Evolutionary conservation across 2,329 filamentous ascomycete species (phyloP), one percentile per base, ranked within the genome.

Genomic region (Mollisia scopiformis): DNA sequence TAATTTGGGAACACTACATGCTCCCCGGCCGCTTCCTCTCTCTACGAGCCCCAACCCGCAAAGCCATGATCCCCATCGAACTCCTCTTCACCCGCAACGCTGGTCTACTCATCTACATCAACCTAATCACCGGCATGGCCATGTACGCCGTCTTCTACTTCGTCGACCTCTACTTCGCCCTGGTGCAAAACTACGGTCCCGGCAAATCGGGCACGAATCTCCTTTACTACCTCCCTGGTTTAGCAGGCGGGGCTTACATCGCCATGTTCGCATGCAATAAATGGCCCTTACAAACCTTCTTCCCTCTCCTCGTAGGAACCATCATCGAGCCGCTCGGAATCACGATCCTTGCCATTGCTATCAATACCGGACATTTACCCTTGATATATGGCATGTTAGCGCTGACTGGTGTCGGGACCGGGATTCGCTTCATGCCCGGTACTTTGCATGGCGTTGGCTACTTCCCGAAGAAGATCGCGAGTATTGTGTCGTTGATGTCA

Each of bases 331-430:
- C 84, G 1, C 72, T 83, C 1, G 88, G 87, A 2, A 77, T 90
- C 33, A 81, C 80, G 0, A 73, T 88, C 6, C 73, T 91, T 2
- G 80, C 82, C 0, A 85, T 80, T 73, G 86, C 85, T 0, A 76
- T 88, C 16, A 80, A 80, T 4, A 75, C 72, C 0, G 78, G 82
- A 1, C 74, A 84, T 52, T 74, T 76, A 0, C 71, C 76, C 0
- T 73, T 84, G 7, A 81, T 90, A 23, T 88, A 85, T 65, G 87
- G 83, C 27, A 89, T 90, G 81, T 86, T 91, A 77, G 86, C 82
- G 0, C 72, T 91, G 1, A 80, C 85, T 0, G 88, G 88, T 1
- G 80, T 79, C 0, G 88, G 88, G 0, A 86, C 84, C 0, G 88
- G 87, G 0, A 73, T 89, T 13, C 80, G 86, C n/a, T 82, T 88